Conservation (phyloP, 805 yeast species). For the Scheffersomyces amazonensis region DNA sequence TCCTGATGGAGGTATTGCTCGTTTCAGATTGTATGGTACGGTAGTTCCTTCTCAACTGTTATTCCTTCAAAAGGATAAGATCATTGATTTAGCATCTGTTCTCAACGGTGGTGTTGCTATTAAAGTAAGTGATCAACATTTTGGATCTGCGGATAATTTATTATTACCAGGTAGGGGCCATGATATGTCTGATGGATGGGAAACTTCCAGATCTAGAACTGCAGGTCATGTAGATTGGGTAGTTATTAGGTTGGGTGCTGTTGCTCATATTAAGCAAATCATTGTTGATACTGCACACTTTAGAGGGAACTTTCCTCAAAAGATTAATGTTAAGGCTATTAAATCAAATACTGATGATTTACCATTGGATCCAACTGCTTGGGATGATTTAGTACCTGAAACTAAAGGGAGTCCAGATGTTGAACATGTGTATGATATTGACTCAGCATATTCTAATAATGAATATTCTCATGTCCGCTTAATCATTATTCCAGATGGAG, state of each 20-base stretch:
- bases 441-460: slow-evolving; percentile 5
- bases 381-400: slow-evolving; percentile 66
- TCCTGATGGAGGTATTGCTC: slow-evolving; percentile 98
- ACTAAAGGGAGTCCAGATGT: slow-evolving; percentile 79
- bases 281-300: slow-evolving; percentile 90
- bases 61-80: slow-evolving; percentile 43
- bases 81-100: slow-evolving; percentile 75
- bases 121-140: slow-evolving; percentile 85
- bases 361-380: slow-evolving; percentile 45
- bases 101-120: slow-evolving; percentile 87
- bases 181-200: slow-evolving; percentile 99
- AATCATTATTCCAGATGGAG: slow-evolving; percentile 94
- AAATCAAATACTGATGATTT: slow-evolving; percentile 24
- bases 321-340: slow-evolving; percentile 65
- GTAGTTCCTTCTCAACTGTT: slow-evolving; percentile 62
- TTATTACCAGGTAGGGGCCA: slow-evolving; percentile 90
- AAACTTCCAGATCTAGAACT: slow-evolving; percentile 82
- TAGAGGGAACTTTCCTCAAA: slow-evolving; percentile 93
- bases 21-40: slow-evolving; percentile 85
- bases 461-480: slow-evolving; percentile 68
- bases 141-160: slow-evolving; percentile 87
- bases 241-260: slow-evolving; percentile 72
- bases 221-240: slow-evolving; percentile 93
- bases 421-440: slow-evolving; percentile 60
- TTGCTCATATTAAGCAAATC: slow-evolving; percentile 53